Base-by-base conservation (phyloP, 148 eudicot species). In the Oxyria digyna region DNA sequence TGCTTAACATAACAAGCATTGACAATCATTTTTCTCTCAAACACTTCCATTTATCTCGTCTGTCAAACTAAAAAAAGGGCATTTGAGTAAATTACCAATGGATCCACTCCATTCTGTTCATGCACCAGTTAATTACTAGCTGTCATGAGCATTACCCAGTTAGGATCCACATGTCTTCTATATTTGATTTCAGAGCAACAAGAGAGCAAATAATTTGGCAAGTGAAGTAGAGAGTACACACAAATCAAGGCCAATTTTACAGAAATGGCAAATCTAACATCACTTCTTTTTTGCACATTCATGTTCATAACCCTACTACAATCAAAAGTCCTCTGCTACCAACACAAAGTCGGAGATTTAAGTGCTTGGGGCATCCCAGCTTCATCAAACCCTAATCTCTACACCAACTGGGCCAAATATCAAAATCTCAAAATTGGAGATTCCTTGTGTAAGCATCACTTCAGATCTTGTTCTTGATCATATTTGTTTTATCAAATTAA, bases 331-430 rank as follows among this genome's bases (percentile, higher is more conserved):
- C 64, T 67, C 0, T 73, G 91, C 78, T 73, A 42, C 67, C 81
- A 76, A 67, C 80, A 84, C 86, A 80, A 93, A 79, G 98, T 93
- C 14, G 96, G 95, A 57, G 90, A 90, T 80, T 80, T 93, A 52
- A 62, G 80, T 72, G 79, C 77, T 20, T 93, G 98, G 98, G 83
- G 78, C 67, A 59, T 83, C n/a, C 98, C 98, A 31, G 70, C 87
- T 42, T 38, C 85, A 1, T 73, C 83, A 31, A 82, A 86, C 69
- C 81, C 81, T 17, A 69, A 88, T 48, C 76, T 87, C 63, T 93
- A 87, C 78, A 17, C 71, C 71, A 78, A 81, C 50, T 93, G 96
- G 92, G 74, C 95, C 73, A 81, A 88, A 35, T 21, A 74, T 5
- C 84, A 82, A 74, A 35, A 11, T 62, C 76, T 90, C 87, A 78